Evolutionary conservation across 2,329 filamentous ascomycete species (phyloP).

Genomic region (Aspergillus luchuensis): DNA sequence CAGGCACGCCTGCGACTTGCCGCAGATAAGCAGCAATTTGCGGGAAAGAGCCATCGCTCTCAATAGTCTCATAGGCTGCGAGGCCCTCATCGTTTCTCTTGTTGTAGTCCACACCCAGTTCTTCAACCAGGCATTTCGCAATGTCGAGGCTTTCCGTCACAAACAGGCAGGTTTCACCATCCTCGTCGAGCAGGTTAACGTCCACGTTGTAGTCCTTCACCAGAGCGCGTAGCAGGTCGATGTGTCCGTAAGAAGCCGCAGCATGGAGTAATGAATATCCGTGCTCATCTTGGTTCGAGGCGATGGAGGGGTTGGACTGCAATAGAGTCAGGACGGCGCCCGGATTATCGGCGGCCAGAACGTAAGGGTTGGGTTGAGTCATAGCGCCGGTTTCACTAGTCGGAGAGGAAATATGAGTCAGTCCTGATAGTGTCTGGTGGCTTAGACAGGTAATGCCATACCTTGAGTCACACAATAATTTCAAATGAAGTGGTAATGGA

Average conservation of each 20-base stretch:
- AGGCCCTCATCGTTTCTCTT: conserved; percentile 72
- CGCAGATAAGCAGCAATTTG: conserved; percentile 72
- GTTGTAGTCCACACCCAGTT: conserved; percentile 69
- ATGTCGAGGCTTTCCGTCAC: conserved; percentile 81
- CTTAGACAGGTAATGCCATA: not conserved
- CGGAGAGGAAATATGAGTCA: conserved; percentile 12
- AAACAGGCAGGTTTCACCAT: conserved; percentile 92
- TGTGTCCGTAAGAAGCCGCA: conserved; percentile 86
- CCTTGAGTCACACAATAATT: conserved; percentile 6
- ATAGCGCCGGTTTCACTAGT: conserved; percentile 26
- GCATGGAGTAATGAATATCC: conserved; percentile 95
- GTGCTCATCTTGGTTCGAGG: conserved; percentile 79
- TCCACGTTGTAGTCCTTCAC: conserved; percentile 75
- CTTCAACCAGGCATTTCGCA: conserved; percentile 77
- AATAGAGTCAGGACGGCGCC: conserved; percentile 73
- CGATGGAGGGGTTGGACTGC: conserved; percentile 71
- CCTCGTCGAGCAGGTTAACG: conserved; percentile 82
- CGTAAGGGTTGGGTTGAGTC: conserved; percentile 62
- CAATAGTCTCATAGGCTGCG: conserved; percentile 79
- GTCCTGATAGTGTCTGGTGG: not conserved
- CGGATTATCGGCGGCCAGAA: conserved; percentile 81
- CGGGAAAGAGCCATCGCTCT: conserved; percentile 75
- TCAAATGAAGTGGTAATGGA: not conserved
- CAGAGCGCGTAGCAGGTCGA: conserved; percentile 74
- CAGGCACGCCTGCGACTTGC: conserved; percentile 35